Percentiles rank a stretch among this genome's conserved stretches.
phyloP scores from a whole-genome alignment of 2,329 filamentous ascomycete species.

The Dendryphion nanum region DNA sequence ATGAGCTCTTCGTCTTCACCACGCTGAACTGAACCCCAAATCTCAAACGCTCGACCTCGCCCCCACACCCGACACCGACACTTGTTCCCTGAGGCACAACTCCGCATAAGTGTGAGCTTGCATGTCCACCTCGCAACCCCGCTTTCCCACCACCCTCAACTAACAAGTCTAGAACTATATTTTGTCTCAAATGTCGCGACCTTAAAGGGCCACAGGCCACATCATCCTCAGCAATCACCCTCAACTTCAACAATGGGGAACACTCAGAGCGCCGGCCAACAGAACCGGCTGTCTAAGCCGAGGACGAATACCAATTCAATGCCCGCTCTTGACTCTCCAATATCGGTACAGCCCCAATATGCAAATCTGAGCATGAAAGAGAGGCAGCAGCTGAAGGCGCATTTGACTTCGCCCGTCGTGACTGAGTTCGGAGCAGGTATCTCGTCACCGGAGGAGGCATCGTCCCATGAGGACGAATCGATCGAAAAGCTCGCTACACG shows the following conservation, averaged over 20 bases:
- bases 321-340: slow-evolving; percentile 17
- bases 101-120: slow-evolving; percentile 13
- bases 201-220: slow-evolving; percentile 16
- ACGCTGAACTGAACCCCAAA: no score
- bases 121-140: slow-evolving; percentile 10
- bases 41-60: no score
- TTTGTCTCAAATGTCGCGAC: slow-evolving; percentile 12
- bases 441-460: slow-evolving; percentile 11
- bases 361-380: slow-evolving; percentile 24
- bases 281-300: slow-evolving; percentile 35
- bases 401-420: slow-evolving; percentile 27
- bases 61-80: slow-evolving; percentile 13
- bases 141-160: slow-evolving; percentile 5
- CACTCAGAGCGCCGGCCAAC: slow-evolving; percentile 20
- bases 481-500: slow-evolving; percentile 19
- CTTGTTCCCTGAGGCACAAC: slow-evolving; percentile 10
- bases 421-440: slow-evolving; percentile 18
- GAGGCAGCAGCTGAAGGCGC: slow-evolving; percentile 28
- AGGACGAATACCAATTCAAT: slow-evolving; percentile 36
- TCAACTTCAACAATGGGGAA: slow-evolving; percentile 30
- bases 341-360: slow-evolving; percentile 21
- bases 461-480: slow-evolving; percentile 17
- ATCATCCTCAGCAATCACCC: slow-evolving; percentile 16
- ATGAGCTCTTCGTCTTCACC: no score
- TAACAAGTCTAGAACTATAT: slow-evolving; percentile 7